Conservation (phyloP, 176 grass and related monocot species). For the Paspalum notatum region DNA sequence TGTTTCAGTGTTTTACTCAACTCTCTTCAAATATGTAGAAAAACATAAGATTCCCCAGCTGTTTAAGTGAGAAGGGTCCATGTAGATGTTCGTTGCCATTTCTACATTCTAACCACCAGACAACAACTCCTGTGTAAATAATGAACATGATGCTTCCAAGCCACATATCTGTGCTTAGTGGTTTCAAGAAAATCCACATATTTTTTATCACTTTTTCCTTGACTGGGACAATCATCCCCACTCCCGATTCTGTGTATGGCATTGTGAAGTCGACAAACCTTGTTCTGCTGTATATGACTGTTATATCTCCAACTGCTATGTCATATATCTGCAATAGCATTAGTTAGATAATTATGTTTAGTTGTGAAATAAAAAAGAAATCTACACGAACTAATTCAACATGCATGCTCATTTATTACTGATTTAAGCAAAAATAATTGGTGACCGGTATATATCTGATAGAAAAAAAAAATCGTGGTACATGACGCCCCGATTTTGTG, state of each 20-base stretch:
- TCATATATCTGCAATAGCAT: slow-evolving; percentile 32
- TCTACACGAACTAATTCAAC: not conserved
- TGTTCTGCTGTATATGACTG: slow-evolving; percentile 50
- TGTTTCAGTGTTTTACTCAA: slow-evolving; percentile 24
- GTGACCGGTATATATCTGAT: not conserved
- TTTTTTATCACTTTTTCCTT: slow-evolving; percentile 34
- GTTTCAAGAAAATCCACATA: slow-evolving; percentile 52
- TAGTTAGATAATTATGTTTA: not conserved
- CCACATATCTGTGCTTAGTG: slow-evolving; percentile 41
- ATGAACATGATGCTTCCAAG: slow-evolving; percentile 32
- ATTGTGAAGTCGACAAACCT: slow-evolving; percentile 54
- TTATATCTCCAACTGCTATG: slow-evolving; percentile 51
- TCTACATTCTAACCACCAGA: slow-evolving; percentile 51
- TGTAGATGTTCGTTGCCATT: not conserved
- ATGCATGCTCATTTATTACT: not conserved
- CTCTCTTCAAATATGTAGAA: slow-evolving; percentile 35
- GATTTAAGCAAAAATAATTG: not conserved
- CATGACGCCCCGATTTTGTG: not conserved
- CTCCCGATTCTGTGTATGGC: slow-evolving; percentile 52
- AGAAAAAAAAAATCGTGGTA: not conserved
- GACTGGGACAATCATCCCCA: slow-evolving; percentile 58
- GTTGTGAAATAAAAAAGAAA: not conserved
- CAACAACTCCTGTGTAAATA: slow-evolving; percentile 43
- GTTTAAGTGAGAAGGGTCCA: slow-evolving; percentile 15
- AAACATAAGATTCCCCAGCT: slow-evolving; percentile 5